phyloP scores from a whole-genome alignment of 352 stramenopile genomes.

The Sclerospora graminicola region DNA sequence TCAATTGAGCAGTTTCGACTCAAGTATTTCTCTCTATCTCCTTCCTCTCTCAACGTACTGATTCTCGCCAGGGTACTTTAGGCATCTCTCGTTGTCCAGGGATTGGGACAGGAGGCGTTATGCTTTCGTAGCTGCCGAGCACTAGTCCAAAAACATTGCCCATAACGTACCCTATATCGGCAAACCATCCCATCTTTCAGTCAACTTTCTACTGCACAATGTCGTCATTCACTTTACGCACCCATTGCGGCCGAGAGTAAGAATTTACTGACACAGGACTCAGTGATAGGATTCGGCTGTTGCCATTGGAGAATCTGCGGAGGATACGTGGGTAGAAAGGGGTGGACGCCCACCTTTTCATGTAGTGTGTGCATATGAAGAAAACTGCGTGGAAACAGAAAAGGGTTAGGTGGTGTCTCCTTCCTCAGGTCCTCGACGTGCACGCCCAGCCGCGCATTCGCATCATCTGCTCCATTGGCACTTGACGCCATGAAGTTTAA shows the following conservation, averaged over 20 bases:
- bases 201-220: too few relatives aligned
- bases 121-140: slow-evolving; percentile 79
- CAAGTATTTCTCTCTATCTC: background rate
- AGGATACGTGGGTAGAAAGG: slow-evolving; percentile 65
- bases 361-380: slow-evolving; percentile 35
- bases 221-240: too few relatives aligned
- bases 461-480: slow-evolving; percentile 20
- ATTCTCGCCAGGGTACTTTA: slow-evolving; percentile 70
- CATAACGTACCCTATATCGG: slow-evolving; percentile 58
- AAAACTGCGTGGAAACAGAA: slow-evolving; percentile 66
- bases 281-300: slow-evolving; percentile 63
- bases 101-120: slow-evolving; percentile 68
- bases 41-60: slow-evolving; percentile 22
- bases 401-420: slow-evolving; percentile 56
- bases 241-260: slow-evolving; percentile 69
- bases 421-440: slow-evolving; percentile 46
- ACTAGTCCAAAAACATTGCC: slow-evolving; percentile 71
- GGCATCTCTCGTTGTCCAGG: slow-evolving; percentile 70
- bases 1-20: background rate
- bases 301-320: slow-evolving; percentile 47
- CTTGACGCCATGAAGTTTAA: background rate
- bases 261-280: slow-evolving; percentile 78
- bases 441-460: slow-evolving; percentile 45
- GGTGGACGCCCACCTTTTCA: slow-evolving; percentile 46
- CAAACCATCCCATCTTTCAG: too few relatives aligned